Base-by-base conservation (phyloP, 1,139 yeast genomes). In the Candida labiduridarum region DNA sequence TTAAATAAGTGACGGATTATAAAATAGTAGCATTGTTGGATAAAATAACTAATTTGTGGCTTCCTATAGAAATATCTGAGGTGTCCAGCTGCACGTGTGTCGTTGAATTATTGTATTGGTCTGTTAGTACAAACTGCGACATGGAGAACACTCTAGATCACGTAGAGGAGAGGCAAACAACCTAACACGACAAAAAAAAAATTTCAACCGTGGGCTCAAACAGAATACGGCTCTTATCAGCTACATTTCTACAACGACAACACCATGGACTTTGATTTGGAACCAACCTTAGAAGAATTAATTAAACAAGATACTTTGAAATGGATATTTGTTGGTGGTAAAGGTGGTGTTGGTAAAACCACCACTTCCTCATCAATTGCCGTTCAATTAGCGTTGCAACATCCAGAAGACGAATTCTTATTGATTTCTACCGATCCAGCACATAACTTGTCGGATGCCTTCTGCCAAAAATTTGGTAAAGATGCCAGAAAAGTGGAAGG, bases 311-410 rank as follows among this genome's bases (percentile, higher is more conserved):
- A 80, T 33, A 72, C 94, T 15, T 81, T 94, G 63, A 89, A 89
- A 64, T 94, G 99, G 99, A 88, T 94, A 58, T 94, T 94, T 65
- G 98, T 92, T 41, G 99, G 99, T 55, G 99, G 99, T 61, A 94
- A 94, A 76, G 99, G 99, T 67, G 99, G 99, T 71, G 99, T 94
- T 38, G 99, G 99, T 60, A 94, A 94, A 69, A 94, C 99, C 58
- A 94, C 99, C 42, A 89, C 97, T 2, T 92, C 98, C 0, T 92
- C 97, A 46, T 91, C 98, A 19, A 81, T 94, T 59, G 96, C 99
- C 27, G 89, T 92, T 53, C 98, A 94, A 71, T 75, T 87, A 64
- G 94, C 95, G 2, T 74, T 90, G 52, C 84, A 89, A 51, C 86
- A 89, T 65, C 94, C 95, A 48, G 67, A 82, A 30, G 92, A 89